These are phyloP conservation scores for Ophiostoma quercus DNA, from an alignment of 2,329 filamentous ascomycete genomes.

Conservation along the genomic window DNA sequence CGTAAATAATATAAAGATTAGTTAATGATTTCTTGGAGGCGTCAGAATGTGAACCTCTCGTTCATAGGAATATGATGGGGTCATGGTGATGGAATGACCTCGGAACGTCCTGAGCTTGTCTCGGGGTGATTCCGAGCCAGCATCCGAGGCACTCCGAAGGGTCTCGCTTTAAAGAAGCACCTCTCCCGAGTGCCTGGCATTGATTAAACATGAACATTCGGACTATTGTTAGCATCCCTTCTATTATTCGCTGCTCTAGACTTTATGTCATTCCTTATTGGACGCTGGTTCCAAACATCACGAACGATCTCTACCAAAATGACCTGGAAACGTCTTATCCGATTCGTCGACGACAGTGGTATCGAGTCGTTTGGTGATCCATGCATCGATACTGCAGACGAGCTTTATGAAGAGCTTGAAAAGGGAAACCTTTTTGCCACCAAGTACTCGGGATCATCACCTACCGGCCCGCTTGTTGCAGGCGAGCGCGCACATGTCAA, in stretches of 20 bases:
- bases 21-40: no score
- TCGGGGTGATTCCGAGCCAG: background rate
- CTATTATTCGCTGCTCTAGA: background rate
- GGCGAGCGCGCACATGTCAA: conserved; percentile 17
- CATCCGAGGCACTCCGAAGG: background rate
- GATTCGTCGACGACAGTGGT: conserved; percentile 15
- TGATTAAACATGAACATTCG: background rate
- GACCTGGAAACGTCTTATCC: conserved; percentile 17
- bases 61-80: background rate
- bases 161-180: background rate
- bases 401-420: conserved; percentile 6
- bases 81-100: background rate
- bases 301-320: background rate
- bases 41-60: background rate
- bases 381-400: conserved; percentile 2
- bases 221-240: background rate
- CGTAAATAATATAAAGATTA: background rate
- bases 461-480: background rate
- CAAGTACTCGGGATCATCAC: background rate
- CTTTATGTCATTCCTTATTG: background rate
- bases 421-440: background rate
- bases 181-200: background rate
- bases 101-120: background rate
- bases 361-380: conserved; percentile 12
- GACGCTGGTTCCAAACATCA: background rate